Base-by-base conservation (phyloP, 495 filamentous ascomycete species). In the Penicillium canescens region DNA sequence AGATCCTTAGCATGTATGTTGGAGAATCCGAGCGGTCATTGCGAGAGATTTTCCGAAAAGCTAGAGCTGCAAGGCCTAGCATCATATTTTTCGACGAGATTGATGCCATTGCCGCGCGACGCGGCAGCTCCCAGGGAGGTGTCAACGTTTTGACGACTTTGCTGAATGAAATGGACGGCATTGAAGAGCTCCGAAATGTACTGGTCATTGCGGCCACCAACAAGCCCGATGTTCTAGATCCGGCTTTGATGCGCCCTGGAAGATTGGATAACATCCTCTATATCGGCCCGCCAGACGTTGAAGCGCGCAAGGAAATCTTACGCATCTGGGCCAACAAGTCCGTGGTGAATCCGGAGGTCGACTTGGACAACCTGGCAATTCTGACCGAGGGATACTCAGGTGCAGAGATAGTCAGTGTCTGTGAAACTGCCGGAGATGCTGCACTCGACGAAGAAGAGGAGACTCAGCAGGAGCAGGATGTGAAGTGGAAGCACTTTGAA, bases 51-150 rank as follows among this genome's bases (percentile, higher is more conserved):
- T 98, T 98, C 70, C 80, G 86, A 45, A 90, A 91, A 57, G 94
- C 94, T 3, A 80, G 90, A 39, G 86, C 88, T 36, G 94, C 92
- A 21, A 85, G 85, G 47, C 94, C 94, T 4, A 91, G 88, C 66
- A 93, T 98, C 66, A 91, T 98, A 53, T 98, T 98, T 77, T 98
- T 98, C 63, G 94, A 98, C 68, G 94, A 98, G 68, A 95, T 98
- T 61, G 94, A 98, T 73, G 86, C 91, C 5, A 92, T 98, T 52
- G 92, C 85, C n/a, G 84, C 86, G 9, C 83, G 84, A 54, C 81
- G 91, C 20, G 79, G 84, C 33, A 74, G 74, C 35, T 72, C 69
- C 12, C 73, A 79, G 20, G 74, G 71, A 4, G 76, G 81, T 21
- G 78, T 96, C 18, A 94, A 96, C 69, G 88, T 96, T 12, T 78